Evolutionary conservation across 495 filamentous ascomycete genomes (phyloP), one percentile per base, ranked within the genome.

Genomic region (Chaetomium fimeti): DNA sequence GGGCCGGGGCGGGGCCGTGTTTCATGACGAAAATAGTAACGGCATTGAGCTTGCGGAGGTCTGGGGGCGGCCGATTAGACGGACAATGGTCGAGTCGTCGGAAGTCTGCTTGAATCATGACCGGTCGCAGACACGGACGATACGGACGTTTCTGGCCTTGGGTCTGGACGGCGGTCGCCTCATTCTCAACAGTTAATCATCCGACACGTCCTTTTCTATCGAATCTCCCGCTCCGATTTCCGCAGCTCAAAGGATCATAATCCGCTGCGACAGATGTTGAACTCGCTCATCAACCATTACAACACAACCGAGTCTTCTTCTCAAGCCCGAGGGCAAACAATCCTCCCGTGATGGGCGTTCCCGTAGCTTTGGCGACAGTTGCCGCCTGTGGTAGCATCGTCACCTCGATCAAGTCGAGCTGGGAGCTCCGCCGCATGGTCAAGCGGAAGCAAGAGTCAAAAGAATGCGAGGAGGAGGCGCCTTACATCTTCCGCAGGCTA

Each of bases 361-460:
- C 68, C 16, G 66, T 64, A 24, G 57, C 42, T 2, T 62, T 71
- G 53, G 68, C 68, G 52, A 71, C 68, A 2, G 16, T 68, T 32
- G 68, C 68, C 20, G 68, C 68, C 36, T 63, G 62, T 38, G 68
- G 68, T 24, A 71, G 68, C 48, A 47, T 71, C 32, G 66, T 71
- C 52, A 71, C 68, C 11, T 71, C 68, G 22, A 65, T 71, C 68
- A 71, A 71, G 53, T 71, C 68, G 9, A 63, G 60, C 53, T 68
- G 62, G 63, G 68, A 72, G 63, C 63, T 70, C 24, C 68, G 70
- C 25, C 68, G 68, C 20, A 70, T 66, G 70, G 25, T 66, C 28
- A 70, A 66, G 65, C 47, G 49, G 42, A 72, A 66, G 58, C 48
- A 60, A 43, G 68, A 70, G 42, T 25, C 54, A 15, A 59, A 57